Evolutionary conservation across 371 early-diverging fungal genomes (phyloP).

Genomic region (Lichtheimia ornata): DNA sequence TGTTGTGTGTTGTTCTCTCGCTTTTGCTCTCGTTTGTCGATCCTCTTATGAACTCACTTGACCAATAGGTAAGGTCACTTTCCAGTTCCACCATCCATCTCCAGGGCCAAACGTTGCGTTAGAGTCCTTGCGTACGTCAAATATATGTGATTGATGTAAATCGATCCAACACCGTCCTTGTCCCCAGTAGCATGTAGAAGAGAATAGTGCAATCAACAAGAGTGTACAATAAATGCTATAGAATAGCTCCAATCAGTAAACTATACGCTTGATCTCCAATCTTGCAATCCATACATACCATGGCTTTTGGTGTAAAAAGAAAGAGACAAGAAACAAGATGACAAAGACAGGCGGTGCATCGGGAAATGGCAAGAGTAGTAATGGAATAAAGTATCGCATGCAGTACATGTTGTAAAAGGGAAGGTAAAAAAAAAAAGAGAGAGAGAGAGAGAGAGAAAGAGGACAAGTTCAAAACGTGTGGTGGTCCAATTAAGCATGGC

Average conservation of each 20-base stretch:
- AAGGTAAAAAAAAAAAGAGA: background rate
- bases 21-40: background rate
- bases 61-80: constrained; percentile 46
- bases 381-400: constrained; percentile 66
- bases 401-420: constrained; percentile 47
- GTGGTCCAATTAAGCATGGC: no score
- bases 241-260: background rate
- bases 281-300: constrained; percentile 41
- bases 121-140: constrained; percentile 42
- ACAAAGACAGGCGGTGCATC: constrained; percentile 71
- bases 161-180: constrained; percentile 71
- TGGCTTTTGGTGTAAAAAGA: constrained; percentile 66
- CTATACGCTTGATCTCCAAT: background rate
- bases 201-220: constrained; percentile 58
- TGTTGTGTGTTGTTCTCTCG: no score
- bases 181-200: constrained; percentile 73
- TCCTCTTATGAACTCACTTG: background rate
- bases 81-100: constrained; percentile 56
- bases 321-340: constrained; percentile 60
- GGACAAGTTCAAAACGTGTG: no score
- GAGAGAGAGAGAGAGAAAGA: background rate
- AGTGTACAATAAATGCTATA: constrained; percentile 66
- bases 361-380: constrained; percentile 66
- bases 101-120: constrained; percentile 53
- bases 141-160: constrained; percentile 42